Base-by-base conservation (phyloP, 768 basidiomycete species). In the Phlebiopsis flavidoalba region DNA sequence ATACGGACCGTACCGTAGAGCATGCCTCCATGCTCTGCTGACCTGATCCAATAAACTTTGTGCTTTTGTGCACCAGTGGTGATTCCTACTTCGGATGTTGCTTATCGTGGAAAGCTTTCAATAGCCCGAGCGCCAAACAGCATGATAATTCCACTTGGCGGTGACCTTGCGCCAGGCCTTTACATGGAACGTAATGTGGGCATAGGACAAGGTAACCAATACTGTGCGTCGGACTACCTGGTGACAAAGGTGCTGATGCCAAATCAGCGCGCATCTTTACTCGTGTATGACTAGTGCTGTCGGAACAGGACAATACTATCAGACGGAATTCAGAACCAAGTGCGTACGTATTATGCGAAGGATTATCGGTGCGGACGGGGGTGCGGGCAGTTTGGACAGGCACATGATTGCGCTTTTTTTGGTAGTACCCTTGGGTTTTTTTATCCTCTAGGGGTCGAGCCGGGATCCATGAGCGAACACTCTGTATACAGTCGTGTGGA, bases 161-260 rank as follows among this genome's bases (percentile, higher is more conserved):
- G 81, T 1, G n/a, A n/a, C 64, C 67, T 3, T 86, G 77, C n/a
- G 62, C 83, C 84, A 21, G 84, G 83, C 1, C 43, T 65, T n/a
- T 6, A 79, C 82, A 0, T 84, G 71, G 69, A 77, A 77, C 40
- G 84, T 83, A 64, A n/a, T n/a, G n/a, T n/a, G n/a, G n/a, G n/a
- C n/a, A n/a, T n/a, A n/a, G n/a, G n/a, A 59, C 63, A 1, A 76
- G 72, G 36, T 67, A 72, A 45, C 80, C 84, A 87, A 87, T 68
- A n/a, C n/a, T n/a, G n/a, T 88, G 86, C 86, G 81, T 88, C 36
- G 82, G 85, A 1, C 77, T n/a, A 83, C 67, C 71, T 85, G n/a
- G 79, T 67, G 21, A 64, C n/a, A 40, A 33, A 67, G 57, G 60
- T 67, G 57, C 37, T n/a, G 10, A 36, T 1, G 37, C n/a, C 49